phyloP scores from a whole-genome alignment of 169 alveolate species.

The Blepharisma undulans region DNA sequence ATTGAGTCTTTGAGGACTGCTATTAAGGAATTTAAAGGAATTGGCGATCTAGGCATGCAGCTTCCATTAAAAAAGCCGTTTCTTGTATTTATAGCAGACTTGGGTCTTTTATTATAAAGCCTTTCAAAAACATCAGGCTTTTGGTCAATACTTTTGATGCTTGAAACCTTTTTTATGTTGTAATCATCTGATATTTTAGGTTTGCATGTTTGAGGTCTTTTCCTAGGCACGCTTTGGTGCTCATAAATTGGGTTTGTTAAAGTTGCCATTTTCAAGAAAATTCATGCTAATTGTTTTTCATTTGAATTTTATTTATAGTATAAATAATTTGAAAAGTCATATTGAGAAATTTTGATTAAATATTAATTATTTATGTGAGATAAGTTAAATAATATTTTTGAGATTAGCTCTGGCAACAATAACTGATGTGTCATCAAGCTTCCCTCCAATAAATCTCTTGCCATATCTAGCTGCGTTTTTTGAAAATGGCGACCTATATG shows the following conservation, averaged over 20 bases:
- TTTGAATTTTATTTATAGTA: too few relatives aligned
- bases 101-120: not conserved
- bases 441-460: conserved; percentile 22
- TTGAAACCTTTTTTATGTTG: not conserved
- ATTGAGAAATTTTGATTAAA: not conserved
- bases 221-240: not conserved
- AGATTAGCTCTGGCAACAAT: not conserved
- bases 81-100: not conserved
- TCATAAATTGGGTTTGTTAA: not conserved
- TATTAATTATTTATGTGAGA: not conserved
- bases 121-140: not conserved
- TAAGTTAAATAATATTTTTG: not conserved
- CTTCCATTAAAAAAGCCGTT: not conserved
- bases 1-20: not conserved
- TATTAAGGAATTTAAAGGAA: not conserved
- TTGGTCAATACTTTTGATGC: not conserved
- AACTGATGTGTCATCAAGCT: conserved; percentile 33
- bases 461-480: conserved; percentile 37
- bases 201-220: not conserved
- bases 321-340: not conserved
- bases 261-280: not conserved
- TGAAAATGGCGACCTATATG: conserved; percentile 28
- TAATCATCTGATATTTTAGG: not conserved
- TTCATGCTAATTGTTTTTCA: not conserved
- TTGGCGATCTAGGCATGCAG: not conserved